Evolutionary conservation across 495 filamentous ascomycete genomes (phyloP).

Genomic region (Aspergillus conjunctus): DNA sequence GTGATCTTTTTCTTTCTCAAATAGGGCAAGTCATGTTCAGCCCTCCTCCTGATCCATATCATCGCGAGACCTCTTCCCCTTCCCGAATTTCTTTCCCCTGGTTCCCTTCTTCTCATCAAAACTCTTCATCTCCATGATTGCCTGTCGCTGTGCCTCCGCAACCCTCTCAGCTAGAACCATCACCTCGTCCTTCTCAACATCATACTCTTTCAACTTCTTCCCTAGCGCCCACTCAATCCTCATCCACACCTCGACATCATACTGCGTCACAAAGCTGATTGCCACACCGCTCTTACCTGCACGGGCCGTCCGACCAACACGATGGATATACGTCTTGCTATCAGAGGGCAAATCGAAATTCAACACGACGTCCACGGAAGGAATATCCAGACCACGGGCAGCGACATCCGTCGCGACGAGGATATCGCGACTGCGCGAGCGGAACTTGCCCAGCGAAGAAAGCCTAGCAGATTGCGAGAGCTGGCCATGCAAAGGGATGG

Average conservation of each 20-base stretch:
- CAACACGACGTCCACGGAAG: constrained; percentile 83
- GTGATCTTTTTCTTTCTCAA: not conserved
- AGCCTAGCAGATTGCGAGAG: constrained; percentile 82
- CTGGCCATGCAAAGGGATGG: constrained; percentile 90
- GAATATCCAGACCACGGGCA: constrained; percentile 92
- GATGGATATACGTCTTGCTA: constrained; percentile 89
- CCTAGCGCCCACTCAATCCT: constrained; percentile 83
- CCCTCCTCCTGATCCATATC: constrained; percentile 83
- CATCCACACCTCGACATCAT: constrained; percentile 85
- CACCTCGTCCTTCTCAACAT: constrained; percentile 76
- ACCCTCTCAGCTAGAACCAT: constrained; percentile 81
- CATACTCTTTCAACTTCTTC: constrained; percentile 69
- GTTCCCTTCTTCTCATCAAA: constrained; percentile 75
- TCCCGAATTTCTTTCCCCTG: constrained; percentile 59
- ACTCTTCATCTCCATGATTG: constrained; percentile 80
- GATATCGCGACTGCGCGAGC: constrained; percentile 71
- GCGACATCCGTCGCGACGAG: constrained; percentile 96
- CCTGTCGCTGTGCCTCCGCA: constrained; percentile 80
- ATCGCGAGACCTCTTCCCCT: constrained; percentile 65
- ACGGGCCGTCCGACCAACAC: constrained; percentile 90
- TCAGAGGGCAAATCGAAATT: constrained; percentile 84
- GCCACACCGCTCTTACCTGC: constrained; percentile 87
- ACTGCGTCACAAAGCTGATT: constrained; percentile 82
- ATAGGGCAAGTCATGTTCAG: constrained; percentile 18
- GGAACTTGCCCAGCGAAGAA: constrained; percentile 86